phyloP scores from a whole-genome alignment of 345 rosid species.

The Citropsis articulata region DNA sequence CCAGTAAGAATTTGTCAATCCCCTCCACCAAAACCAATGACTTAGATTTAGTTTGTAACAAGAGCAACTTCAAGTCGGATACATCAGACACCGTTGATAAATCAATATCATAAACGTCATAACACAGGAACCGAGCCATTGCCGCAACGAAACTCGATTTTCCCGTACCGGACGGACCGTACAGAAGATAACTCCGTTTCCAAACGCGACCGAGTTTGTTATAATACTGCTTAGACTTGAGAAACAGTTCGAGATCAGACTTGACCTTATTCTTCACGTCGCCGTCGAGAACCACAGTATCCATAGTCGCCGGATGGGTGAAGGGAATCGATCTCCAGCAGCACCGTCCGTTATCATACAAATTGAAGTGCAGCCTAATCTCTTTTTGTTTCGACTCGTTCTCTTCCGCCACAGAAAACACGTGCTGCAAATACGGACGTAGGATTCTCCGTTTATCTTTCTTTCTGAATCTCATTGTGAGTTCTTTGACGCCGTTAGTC shows the following conservation, averaged over 20 bases:
- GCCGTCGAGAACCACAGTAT: conserved; percentile 53
- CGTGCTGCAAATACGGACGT: conserved; percentile 69
- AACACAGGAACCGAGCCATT: conserved; percentile 52
- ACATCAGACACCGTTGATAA: conserved; percentile 43
- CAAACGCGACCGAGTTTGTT: conserved; percentile 61
- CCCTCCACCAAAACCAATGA: conserved; percentile 56
- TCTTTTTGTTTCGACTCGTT: conserved; percentile 38
- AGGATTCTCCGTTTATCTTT: conserved; percentile 54
- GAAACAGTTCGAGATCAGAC: conserved; percentile 58
- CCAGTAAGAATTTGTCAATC: conserved; percentile 43
- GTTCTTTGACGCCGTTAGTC: conserved; percentile 21
- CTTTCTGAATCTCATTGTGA: conserved; percentile 49
- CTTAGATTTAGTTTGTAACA: conserved; percentile 43
- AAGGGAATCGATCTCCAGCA: conserved; percentile 50
- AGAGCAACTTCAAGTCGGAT: conserved; percentile 47
- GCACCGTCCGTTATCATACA: conserved; percentile 30
- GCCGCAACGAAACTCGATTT: conserved; percentile 61
- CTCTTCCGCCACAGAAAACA: conserved; percentile 42
- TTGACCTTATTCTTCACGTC: conserved; percentile 51
- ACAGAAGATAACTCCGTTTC: conserved; percentile 67
- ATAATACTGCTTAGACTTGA: conserved; percentile 60
- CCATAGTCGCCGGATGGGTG: conserved; percentile 58
- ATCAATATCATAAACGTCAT: conserved; percentile 59
- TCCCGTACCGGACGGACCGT: conserved; percentile 64
- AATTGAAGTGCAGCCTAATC: conserved; percentile 40